Conservation (phyloP, 106 monocot species). For the Vanilla planifolia region DNA sequence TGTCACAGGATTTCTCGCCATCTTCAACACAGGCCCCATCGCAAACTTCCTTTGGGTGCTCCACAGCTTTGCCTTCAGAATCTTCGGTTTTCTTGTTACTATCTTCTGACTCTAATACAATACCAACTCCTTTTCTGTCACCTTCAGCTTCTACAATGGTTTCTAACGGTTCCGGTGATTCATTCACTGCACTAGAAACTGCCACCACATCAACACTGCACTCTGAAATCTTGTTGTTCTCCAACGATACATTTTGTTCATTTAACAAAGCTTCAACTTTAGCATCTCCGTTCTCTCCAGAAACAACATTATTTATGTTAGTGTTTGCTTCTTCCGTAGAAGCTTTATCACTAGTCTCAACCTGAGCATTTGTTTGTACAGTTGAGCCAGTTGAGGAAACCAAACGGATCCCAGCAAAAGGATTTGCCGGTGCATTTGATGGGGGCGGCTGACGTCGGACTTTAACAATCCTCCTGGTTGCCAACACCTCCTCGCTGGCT, state of each 20-base stretch:
- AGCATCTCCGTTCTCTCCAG: slow-evolving; percentile 7
- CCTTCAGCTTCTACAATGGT: background rate
- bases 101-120: background rate
- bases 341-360: background rate
- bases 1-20: background rate
- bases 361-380: slow-evolving; percentile 10
- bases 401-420: slow-evolving; percentile 59
- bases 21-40: background rate
- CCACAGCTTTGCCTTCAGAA: slow-evolving; percentile 2
- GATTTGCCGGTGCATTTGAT: slow-evolving; percentile 49
- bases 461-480: slow-evolving; percentile 82
- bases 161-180: background rate
- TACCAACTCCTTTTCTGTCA: slow-evolving; percentile 17
- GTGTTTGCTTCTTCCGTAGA: slow-evolving; percentile 10
- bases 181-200: background rate
- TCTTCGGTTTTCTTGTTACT: background rate
- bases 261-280: slow-evolving; percentile 6
- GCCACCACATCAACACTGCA: background rate
- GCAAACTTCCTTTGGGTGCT: background rate
- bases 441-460: slow-evolving; percentile 49
- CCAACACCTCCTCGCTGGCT: slow-evolving; percentile 88
- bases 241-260: slow-evolving; percentile 15
- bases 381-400: slow-evolving; percentile 21
- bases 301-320: slow-evolving; percentile 14
- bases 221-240: slow-evolving; percentile 10